A percentile compares a stretch with the other conserved stretches of the same genome.
Conservation (phyloP, 371 early-diverging fungal genomes). For the Mucor mucedo region DNA sequence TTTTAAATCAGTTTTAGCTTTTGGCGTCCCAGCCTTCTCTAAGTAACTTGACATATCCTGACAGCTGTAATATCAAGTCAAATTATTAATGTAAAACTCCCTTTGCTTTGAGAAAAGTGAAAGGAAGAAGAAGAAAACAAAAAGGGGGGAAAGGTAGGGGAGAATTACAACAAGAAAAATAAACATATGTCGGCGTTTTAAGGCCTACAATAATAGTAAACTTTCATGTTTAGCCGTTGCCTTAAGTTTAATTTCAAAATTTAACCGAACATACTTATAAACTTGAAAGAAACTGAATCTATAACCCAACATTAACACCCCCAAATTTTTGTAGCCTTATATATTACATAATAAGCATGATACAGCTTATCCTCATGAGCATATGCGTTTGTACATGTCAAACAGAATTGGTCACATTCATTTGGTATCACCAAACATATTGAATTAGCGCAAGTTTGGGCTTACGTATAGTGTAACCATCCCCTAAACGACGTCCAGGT, state of each 20-base stretch:
- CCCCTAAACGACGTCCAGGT: too few species aligned
- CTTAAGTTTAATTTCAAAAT: background rate
- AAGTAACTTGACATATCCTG: background rate
- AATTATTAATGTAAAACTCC: background rate
- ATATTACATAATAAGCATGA: too few species aligned
- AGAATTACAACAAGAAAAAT: background rate
- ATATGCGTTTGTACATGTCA: too few species aligned
- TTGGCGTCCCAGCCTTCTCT: background rate
- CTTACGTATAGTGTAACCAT: too few species aligned
- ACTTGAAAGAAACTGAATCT: too few species aligned
- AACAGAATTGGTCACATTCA: too few species aligned
- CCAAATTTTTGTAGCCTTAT: too few species aligned
- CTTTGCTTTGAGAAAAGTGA: background rate
- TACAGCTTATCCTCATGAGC: too few species aligned
- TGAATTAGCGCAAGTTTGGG: too few species aligned
- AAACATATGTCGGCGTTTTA: conserved; percentile 4
- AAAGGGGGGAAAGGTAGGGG: background rate
- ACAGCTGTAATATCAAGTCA: background rate
- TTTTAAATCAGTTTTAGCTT: background rate
- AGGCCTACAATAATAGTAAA: background rate
- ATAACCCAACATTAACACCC: too few species aligned
- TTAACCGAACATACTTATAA: background rate
- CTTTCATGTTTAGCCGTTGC: background rate
- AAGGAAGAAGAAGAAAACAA: background rate
- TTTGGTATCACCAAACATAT: too few species aligned